Conservation (phyloP, 768 basidiomycete species). For the Pisolithus tinctorius region DNA sequence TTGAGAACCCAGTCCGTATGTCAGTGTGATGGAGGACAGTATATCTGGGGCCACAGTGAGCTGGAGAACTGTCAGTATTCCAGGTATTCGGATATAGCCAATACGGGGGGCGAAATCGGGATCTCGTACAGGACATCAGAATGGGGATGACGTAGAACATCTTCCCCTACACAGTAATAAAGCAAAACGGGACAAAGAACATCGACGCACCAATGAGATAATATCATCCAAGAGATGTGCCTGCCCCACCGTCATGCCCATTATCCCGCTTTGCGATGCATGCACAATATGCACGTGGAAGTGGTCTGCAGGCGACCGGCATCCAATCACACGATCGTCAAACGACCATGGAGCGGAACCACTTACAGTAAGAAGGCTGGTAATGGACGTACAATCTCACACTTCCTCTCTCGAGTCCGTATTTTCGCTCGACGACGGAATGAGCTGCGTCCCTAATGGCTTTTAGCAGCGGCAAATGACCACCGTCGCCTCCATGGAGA, state of each 20-base stretch:
- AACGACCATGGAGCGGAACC: conserved; percentile 6
- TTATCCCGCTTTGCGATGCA: conserved; percentile 45
- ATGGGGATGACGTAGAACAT: too few relatives aligned
- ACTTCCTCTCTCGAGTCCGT: conserved; percentile 55
- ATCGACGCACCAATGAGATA: conserved; percentile 63
- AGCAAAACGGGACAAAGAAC: not conserved
- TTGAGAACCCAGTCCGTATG: conserved; percentile 78
- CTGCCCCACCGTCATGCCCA: conserved; percentile 81
- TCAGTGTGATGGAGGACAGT: conserved; percentile 66
- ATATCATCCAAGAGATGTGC: conserved; percentile 91
- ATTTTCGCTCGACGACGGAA: conserved; percentile 50
- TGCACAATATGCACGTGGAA: conserved; percentile 94
- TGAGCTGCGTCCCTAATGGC: conserved; percentile 54
- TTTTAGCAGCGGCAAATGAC: conserved; percentile 61
- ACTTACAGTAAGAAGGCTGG: conserved; percentile 89
- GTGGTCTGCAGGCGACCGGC: conserved; percentile 54
- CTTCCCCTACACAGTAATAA: not conserved
- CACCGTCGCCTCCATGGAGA: conserved; percentile 37
- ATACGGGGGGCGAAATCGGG: not conserved
- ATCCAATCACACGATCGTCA: not conserved
- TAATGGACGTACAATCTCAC: conserved; percentile 88
- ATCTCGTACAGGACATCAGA: too few relatives aligned
- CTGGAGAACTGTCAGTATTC: conserved; percentile 32
- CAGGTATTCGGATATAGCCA: not conserved
- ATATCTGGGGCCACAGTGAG: conserved; percentile 56